phyloP scores from a whole-genome alignment of 1,284 basidiomycete species.

The Agaricales sp. region DNA sequence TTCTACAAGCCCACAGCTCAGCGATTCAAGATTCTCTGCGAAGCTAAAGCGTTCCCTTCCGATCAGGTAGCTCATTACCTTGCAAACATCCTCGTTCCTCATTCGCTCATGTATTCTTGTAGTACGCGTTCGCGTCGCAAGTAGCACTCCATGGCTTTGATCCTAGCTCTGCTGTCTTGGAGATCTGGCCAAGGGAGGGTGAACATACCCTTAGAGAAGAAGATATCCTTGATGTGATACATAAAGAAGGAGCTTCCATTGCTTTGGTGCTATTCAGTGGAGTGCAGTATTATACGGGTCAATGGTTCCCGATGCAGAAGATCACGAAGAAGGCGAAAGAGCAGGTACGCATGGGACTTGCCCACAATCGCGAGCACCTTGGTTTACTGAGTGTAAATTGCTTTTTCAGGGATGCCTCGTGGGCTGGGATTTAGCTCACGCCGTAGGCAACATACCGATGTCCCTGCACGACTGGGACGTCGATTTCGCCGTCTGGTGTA shows the following conservation, averaged over 20 bases:
- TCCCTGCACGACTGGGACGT: slow-evolving; percentile 88
- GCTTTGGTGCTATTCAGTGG: slow-evolving; percentile 87
- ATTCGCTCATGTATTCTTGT: slow-evolving; percentile 11
- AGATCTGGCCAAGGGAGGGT: slow-evolving; percentile 70
- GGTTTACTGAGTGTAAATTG: slow-evolving; percentile 6
- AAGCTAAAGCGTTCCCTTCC: slow-evolving; percentile 90
- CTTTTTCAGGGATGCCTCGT: slow-evolving; percentile 71
- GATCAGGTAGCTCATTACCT: slow-evolving; percentile 56
- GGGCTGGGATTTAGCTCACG: slow-evolving; percentile 96
- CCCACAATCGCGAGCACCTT: slow-evolving; percentile 1
- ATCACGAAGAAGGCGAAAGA: slow-evolving; percentile 82
- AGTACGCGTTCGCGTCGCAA: slow-evolving; percentile 96
- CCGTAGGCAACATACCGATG: slow-evolving; percentile 86
- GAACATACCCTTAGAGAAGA: slow-evolving; percentile 85
- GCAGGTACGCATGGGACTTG: slow-evolving; percentile 37
- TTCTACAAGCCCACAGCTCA: slow-evolving; percentile 85
- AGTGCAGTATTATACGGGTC: slow-evolving; percentile 97
- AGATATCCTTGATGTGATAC: slow-evolving; percentile 78
- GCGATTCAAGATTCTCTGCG: slow-evolving; percentile 93
- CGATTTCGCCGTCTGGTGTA: slow-evolving; percentile 97
- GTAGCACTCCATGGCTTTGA: slow-evolving; percentile 73
- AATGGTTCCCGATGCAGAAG: slow-evolving; percentile 80
- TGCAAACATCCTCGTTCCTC: slow-evolving; percentile 6
- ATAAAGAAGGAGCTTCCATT: slow-evolving; percentile 64
- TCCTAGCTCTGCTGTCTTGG: slow-evolving; percentile 66